These are phyloP conservation scores for Pseudoscleropodium purum DNA, from an alignment of 225 moss, liverwort and hornwort species.

Conservation along the genomic window DNA sequence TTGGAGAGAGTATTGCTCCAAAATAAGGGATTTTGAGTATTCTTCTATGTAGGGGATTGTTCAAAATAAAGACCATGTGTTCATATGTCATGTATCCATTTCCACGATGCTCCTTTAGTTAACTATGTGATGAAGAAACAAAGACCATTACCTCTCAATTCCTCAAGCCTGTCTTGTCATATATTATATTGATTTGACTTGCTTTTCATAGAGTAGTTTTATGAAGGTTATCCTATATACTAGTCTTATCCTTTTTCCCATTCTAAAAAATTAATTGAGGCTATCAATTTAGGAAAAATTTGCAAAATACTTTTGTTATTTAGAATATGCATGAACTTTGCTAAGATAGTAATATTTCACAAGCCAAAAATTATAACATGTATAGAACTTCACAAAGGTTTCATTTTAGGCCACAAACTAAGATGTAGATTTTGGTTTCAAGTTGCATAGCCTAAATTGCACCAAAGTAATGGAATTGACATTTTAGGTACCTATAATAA, in stretches of 20 bases:
- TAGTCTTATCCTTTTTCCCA: not conserved
- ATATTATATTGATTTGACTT: not conserved
- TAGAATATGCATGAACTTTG: rapidly evolving
- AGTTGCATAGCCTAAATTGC: rapidly evolving
- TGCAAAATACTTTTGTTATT: not conserved
- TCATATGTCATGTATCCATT: not conserved
- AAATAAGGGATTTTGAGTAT: too few relatives aligned
- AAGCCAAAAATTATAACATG: not conserved
- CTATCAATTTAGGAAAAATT: not conserved
- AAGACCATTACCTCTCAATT: not conserved
- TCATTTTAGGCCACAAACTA: not conserved
- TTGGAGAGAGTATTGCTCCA: too few relatives aligned
- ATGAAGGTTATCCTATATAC: not conserved
- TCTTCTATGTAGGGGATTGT: too few relatives aligned
- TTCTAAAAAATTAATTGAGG: not conserved
- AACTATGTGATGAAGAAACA: not conserved
- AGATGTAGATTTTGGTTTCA: not conserved
- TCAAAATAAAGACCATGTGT: not conserved
- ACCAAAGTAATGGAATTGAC: not conserved
- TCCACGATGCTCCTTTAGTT: not conserved
- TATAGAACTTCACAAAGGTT: not conserved
- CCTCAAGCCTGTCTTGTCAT: rapidly evolving
- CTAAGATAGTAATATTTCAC: not conserved
- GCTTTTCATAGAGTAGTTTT: not conserved
- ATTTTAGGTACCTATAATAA: not conserved